phyloP scores from a whole-genome alignment of 1,284 basidiomycete genomes.

The Cryptococcus sp. region DNA sequence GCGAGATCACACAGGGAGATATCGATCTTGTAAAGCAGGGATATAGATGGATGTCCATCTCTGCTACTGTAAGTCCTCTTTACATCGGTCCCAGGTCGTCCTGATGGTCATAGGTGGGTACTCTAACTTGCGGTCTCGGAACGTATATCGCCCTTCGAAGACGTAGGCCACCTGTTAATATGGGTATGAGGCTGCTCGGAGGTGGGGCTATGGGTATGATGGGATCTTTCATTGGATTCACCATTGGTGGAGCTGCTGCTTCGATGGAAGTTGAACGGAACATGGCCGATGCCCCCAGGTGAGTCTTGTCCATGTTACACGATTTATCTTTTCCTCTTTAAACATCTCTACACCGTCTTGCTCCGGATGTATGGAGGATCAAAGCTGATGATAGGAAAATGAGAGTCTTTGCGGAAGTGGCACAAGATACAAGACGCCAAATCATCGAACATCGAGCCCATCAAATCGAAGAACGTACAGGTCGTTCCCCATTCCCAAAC shows the following conservation, averaged over 20 bases:
- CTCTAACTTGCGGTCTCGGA: not conserved
- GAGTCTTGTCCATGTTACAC: too few species aligned
- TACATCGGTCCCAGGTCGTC: not conserved
- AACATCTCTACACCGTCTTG: not conserved
- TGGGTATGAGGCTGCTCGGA: conserved; percentile 9
- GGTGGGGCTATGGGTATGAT: conserved; percentile 7
- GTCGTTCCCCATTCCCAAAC: not conserved
- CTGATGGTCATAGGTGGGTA: not conserved
- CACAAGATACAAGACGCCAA: conserved; percentile 7
- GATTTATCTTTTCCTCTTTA: not conserved
- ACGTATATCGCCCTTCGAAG: conserved; percentile 6
- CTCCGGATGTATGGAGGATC: not conserved
- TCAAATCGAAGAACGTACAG: not conserved
- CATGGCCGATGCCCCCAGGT: conserved; percentile 16
- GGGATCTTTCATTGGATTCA: conserved; percentile 15
- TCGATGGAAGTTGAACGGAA: conserved; percentile 19
- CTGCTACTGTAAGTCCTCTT: conserved; percentile 10
- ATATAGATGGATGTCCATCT: conserved; percentile 18
- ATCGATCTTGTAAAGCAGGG: conserved; percentile 16
- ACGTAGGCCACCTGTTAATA: conserved; percentile 9
- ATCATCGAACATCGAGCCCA: not conserved
- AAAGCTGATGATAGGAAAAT: conserved; percentile 7
- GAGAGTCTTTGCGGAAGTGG: conserved; percentile 12
- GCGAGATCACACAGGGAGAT: conserved; percentile 15
- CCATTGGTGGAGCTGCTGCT: conserved; percentile 15